phyloP scores from a whole-genome alignment of 2,329 filamentous ascomycete genomes.

The Arthrobotrys sinensis region DNA sequence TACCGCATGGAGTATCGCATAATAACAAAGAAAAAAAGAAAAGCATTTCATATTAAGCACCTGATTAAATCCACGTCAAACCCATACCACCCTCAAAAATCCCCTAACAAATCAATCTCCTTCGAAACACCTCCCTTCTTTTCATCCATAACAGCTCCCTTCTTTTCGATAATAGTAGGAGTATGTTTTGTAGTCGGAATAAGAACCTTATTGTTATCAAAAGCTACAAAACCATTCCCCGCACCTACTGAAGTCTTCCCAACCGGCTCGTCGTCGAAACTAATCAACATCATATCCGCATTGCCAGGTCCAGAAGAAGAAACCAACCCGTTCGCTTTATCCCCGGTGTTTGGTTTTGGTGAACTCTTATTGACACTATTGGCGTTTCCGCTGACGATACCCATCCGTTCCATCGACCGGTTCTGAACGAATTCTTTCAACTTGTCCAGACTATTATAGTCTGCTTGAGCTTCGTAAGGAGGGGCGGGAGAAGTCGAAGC shows the following conservation, averaged over 20 bases:
- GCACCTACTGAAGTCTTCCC: slow-evolving; percentile 4
- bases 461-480: neutral
- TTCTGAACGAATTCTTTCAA: slow-evolving; percentile 23
- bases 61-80: neutral
- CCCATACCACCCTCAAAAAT: slow-evolving; percentile 8
- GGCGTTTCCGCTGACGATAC: neutral
- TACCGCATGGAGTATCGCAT: neutral
- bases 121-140: neutral
- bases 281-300: slow-evolving; percentile 24
- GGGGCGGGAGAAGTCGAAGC: neutral
- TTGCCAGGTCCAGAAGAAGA: neutral
- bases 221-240: slow-evolving; percentile 11
- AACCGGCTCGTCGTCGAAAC: slow-evolving; percentile 40
- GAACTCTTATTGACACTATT: neutral
- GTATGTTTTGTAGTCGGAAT: neutral
- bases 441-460: neutral
- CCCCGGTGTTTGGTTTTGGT: neutral
- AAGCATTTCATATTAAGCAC: neutral
- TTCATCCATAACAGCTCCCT: neutral
- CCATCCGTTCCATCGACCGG: neutral
- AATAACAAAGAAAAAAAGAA: neutral
- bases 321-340: neutral
- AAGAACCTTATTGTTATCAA: slow-evolving; percentile 32
- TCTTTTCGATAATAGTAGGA: neutral
- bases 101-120: slow-evolving; percentile 14